These are phyloP conservation scores for Penicillium argentinense DNA, from an alignment of 495 filamentous ascomycete genomes.

Conservation along the genomic window DNA sequence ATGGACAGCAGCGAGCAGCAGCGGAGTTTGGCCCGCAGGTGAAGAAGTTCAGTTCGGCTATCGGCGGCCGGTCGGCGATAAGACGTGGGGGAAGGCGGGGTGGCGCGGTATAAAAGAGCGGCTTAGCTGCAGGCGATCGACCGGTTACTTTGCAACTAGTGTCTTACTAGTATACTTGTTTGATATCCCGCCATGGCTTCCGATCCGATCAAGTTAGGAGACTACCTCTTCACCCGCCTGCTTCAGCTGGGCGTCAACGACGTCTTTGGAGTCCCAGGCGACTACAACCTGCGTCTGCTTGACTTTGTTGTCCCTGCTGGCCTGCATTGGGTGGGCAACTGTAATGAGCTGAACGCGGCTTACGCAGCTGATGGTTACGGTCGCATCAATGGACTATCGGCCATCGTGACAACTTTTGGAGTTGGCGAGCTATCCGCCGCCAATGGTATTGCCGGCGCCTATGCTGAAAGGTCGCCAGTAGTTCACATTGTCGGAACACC, in stretches of 20 bases:
- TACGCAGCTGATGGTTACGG: constrained; percentile 84
- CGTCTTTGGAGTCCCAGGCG: constrained; percentile 70
- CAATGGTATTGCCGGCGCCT: constrained; percentile 71
- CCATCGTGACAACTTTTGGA: constrained; percentile 77
- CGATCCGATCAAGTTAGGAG: constrained; percentile 36
- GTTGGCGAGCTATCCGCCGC: constrained; percentile 77
- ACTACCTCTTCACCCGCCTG: constrained; percentile 70
- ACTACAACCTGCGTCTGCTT: constrained; percentile 70
- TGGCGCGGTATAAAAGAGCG: constrained; percentile 16
- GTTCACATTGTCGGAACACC: constrained; percentile 76
- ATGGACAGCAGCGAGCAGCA: constrained; percentile 5
- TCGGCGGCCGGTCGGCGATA: constrained; percentile 21
- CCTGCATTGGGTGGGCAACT: constrained; percentile 75
- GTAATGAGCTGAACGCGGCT: constrained; percentile 81
- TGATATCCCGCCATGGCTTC: constrained; percentile 19
- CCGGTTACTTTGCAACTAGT: too few relatives aligned
- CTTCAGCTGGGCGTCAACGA: constrained; percentile 67
- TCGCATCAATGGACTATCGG: constrained; percentile 67
- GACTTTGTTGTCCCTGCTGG: constrained; percentile 64
- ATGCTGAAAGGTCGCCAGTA: constrained; percentile 72
- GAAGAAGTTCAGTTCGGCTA: constrained; percentile 18
- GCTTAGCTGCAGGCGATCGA: neutral
- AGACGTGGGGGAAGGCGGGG: constrained; percentile 13
- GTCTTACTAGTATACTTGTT: too few relatives aligned
- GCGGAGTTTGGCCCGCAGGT: constrained; percentile 12